These are phyloP conservation scores for Friedmanniomyces endolithicus DNA, from an alignment of 495 filamentous ascomycete species.

Conservation along the genomic window DNA sequence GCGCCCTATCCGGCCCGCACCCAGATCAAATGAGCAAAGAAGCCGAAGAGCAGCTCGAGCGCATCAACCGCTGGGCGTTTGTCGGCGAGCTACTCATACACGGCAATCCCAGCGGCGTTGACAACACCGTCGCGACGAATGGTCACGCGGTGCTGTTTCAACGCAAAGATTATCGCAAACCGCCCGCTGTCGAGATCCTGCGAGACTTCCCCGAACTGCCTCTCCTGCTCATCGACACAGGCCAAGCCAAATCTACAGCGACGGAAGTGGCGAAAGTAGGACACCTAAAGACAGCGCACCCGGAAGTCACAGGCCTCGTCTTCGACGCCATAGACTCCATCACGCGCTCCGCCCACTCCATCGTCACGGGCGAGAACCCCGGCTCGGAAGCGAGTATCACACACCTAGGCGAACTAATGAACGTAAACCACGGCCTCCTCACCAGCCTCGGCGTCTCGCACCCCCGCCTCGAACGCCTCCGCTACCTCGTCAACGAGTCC, in stretches of 20 bases:
- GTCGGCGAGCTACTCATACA: conserved; percentile 95
- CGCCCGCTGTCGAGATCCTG: conserved; percentile 63
- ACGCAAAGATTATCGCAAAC: conserved; percentile 61
- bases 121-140: conserved; percentile 90
- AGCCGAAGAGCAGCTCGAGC: conserved; percentile 71
- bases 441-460: conserved; percentile 85
- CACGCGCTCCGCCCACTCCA: conserved; percentile 55
- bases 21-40: conserved; percentile 74
- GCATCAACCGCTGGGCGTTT: conserved; percentile 95
- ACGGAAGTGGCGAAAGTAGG: conserved; percentile 78
- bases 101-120: conserved; percentile 88
- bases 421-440: conserved; percentile 84
- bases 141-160: conserved; percentile 90
- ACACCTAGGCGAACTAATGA: conserved; percentile 72
- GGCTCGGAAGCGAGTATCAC: conserved; percentile 46
- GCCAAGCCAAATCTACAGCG: conserved; percentile 66
- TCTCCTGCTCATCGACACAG: conserved; percentile 78
- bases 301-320: conserved; percentile 60
- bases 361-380: conserved; percentile 49
- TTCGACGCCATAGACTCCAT: conserved; percentile 75
- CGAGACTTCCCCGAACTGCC: conserved; percentile 82
- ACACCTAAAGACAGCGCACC: conserved; percentile 53
- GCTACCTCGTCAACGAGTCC: conserved; percentile 77
- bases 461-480: conserved; percentile 78
- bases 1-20: conserved; percentile 76